Evolutionary conservation across 352 stramenopile species (phyloP).

Genomic region (Aphanomyces stellatus): DNA sequence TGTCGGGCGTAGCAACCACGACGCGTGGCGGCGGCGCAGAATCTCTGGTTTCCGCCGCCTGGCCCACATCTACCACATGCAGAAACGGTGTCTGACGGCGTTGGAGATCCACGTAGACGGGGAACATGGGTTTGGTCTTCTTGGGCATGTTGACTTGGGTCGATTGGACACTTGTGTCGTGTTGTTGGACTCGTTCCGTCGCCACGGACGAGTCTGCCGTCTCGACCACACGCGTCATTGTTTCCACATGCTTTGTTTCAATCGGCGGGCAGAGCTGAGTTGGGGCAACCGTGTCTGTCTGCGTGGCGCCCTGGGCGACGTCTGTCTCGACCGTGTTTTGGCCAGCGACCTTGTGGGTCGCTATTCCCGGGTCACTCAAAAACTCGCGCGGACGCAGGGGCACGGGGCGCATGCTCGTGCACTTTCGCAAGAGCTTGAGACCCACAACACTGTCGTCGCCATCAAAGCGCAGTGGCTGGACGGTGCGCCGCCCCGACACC

Average conservation of each 20-base stretch:
- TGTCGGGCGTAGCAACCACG: background rate
- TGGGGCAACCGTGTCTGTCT: background rate
- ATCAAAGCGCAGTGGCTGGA: slow-evolving; percentile 2
- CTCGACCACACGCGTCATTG: background rate
- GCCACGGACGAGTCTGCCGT: background rate
- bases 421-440: slow-evolving; percentile 15
- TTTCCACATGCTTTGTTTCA: background rate
- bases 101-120: background rate
- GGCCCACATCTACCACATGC: background rate
- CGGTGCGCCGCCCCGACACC: background rate
- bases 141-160: background rate
- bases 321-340: background rate
- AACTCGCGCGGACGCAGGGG: background rate
- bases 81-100: background rate
- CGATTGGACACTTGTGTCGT: background rate
- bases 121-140: background rate
- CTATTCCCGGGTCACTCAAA: background rate
- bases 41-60: background rate
- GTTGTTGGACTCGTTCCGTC: background rate
- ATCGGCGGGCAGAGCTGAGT: background rate
- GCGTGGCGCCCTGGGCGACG: background rate
- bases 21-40: background rate
- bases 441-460: background rate
- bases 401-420: background rate
- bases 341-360: background rate